phyloP scores from a whole-genome alignment of 345 rosid genomes.

The Luvunga scandens region DNA sequence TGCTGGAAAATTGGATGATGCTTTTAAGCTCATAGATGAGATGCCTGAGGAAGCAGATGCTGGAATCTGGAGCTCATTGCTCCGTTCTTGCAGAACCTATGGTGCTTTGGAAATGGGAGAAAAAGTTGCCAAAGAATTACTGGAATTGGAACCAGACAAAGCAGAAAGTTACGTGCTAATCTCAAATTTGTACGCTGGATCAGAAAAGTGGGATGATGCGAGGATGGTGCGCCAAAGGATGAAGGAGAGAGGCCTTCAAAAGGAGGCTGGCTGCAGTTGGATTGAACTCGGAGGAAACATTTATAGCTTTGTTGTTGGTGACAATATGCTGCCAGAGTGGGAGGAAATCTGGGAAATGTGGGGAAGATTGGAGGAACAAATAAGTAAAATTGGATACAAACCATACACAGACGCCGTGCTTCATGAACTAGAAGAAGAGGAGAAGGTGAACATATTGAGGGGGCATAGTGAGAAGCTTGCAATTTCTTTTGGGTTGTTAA shows the following conservation, averaged over 20 bases:
- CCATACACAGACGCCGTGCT: constrained; percentile 48
- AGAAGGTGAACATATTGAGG: constrained; percentile 44
- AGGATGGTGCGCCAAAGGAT: constrained; percentile 53
- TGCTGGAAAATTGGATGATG: constrained; percentile 52
- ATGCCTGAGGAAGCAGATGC: constrained; percentile 64
- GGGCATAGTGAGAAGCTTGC: constrained; percentile 65
- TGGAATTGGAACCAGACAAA: constrained; percentile 51
- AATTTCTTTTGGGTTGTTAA: constrained; percentile 51
- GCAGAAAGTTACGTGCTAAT: constrained; percentile 58
- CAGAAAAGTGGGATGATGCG: constrained; percentile 57
- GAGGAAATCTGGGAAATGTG: constrained; percentile 36
- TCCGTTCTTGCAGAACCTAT: constrained; percentile 57
- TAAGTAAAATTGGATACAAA: constrained; percentile 47
- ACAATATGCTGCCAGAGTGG: constrained; percentile 25
- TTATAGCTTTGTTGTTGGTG: constrained; percentile 46
- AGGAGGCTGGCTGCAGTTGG: constrained; percentile 74
- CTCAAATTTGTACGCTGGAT: constrained; percentile 63
- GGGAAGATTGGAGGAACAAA: constrained; percentile 41
- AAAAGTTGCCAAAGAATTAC: constrained; percentile 46
- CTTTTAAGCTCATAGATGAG: constrained; percentile 40
- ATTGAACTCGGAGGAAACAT: constrained; percentile 58
- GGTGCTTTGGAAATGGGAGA: constrained; percentile 48
- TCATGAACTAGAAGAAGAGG: constrained; percentile 52
- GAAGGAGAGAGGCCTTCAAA: constrained; percentile 47
- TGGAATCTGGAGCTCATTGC: constrained; percentile 64